Evolutionary conservation across 1,284 basidiomycete species (phyloP).

Genomic region (Peniophora sp.): DNA sequence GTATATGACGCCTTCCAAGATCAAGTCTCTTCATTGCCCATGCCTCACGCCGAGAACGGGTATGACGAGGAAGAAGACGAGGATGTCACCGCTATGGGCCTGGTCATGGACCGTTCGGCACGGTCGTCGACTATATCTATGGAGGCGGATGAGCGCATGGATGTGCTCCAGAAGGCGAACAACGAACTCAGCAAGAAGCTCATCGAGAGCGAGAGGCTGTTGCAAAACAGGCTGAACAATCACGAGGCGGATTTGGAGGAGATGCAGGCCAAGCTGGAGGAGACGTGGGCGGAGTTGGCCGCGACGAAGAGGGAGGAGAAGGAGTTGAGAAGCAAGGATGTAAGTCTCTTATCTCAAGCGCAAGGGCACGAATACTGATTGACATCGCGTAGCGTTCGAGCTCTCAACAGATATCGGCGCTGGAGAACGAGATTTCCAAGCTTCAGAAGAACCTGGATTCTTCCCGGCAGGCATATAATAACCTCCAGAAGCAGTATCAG

Average conservation of each 20-base stretch:
- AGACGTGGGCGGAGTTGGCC: conserved; percentile 63
- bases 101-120: conserved; percentile 50
- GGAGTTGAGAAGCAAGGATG: conserved; percentile 78
- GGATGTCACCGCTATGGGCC: conserved; percentile 44
- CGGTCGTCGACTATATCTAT: conserved; percentile 54
- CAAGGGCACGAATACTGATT: conserved; percentile 1
- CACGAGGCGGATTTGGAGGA: conserved; percentile 75
- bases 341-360: conserved; percentile 16
- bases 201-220: conserved; percentile 59
- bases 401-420: conserved; percentile 51
- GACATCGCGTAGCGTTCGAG: conserved; percentile 42
- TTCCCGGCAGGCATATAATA: conserved; percentile 60
- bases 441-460: conserved; percentile 65
- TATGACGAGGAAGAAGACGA: conserved; percentile 32
- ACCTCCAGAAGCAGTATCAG: conserved; percentile 76
- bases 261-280: conserved; percentile 65
- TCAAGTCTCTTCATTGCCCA: conserved; percentile 29
- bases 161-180: conserved; percentile 66
- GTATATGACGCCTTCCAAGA: conserved; percentile 26
- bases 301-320: conserved; percentile 82
- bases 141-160: conserved; percentile 57
- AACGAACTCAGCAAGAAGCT: conserved; percentile 65
- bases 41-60: conserved; percentile 26
- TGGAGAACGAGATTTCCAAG: conserved; percentile 75
- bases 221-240: conserved; percentile 59